Evolutionary conservation across 1,139 yeast species (phyloP).

Genomic region (Pichia sp.): DNA sequence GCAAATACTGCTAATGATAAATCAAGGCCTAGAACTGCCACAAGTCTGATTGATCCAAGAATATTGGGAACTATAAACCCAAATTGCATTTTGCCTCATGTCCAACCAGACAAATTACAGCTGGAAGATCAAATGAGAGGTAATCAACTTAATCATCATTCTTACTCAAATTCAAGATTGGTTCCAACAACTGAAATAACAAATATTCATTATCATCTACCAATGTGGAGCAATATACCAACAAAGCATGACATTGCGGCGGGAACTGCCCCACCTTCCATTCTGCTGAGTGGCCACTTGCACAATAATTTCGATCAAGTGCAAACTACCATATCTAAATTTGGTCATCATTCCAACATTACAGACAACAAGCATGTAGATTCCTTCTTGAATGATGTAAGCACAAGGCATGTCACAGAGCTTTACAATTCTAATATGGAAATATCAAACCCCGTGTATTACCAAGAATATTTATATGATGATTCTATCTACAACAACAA

Average conservation of each 20-base stretch:
- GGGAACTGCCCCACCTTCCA: neutral
- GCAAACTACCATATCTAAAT: neutral
- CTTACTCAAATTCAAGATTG: no score
- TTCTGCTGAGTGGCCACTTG: neutral
- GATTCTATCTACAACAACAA: conserved; percentile 2
- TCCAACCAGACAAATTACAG: neutral
- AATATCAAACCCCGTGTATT: conserved; percentile 1
- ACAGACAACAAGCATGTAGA: neutral
- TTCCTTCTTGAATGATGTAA: neutral
- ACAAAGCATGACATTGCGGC: neutral
- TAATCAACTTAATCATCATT: neutral
- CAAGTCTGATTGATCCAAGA: conserved; percentile 1
- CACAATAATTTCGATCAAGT: neutral
- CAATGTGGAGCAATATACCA: neutral
- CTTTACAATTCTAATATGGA: conserved; percentile 1
- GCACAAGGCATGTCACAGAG: neutral
- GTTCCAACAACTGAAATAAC: neutral
- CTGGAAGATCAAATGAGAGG: neutral
- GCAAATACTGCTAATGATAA: no score
- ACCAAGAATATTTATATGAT: conserved; percentile 5
- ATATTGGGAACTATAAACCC: conserved; percentile 2
- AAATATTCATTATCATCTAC: neutral
- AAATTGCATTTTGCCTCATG: neutral
- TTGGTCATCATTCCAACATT: neutral
- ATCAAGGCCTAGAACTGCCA: no score